Conservation (phyloP, 257 asterid genomes). For the Solanum ossicruentum region DNA sequence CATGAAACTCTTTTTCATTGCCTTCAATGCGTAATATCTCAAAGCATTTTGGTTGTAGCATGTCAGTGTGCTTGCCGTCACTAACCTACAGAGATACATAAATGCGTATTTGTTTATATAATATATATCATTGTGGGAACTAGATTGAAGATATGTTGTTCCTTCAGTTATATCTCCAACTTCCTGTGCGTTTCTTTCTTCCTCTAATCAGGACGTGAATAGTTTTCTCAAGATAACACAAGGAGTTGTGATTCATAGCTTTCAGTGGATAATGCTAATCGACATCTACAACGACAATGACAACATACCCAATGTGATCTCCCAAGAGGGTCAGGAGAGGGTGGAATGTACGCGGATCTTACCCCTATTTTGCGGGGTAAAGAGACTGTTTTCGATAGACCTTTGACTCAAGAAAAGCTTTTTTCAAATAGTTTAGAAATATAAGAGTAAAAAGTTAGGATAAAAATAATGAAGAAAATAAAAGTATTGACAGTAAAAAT, state of each 20-base stretch:
- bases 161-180: background rate
- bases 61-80: background rate
- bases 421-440: too few relatives aligned
- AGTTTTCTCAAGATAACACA: background rate
- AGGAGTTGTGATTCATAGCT: background rate
- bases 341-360: too few relatives aligned
- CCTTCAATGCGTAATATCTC: background rate
- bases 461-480: too few relatives aligned
- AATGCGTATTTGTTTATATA: background rate
- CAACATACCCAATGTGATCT: too few relatives aligned
- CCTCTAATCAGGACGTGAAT: background rate
- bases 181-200: background rate
- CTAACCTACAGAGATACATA: background rate
- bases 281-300: background rate
- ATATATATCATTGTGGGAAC: background rate
- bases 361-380: too few relatives aligned
- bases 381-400: too few relatives aligned
- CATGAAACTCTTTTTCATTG: background rate
- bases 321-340: too few relatives aligned
- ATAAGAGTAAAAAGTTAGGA: too few relatives aligned
- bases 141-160: background rate
- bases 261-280: background rate
- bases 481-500: too few relatives aligned
- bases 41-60: background rate
- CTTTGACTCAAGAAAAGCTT: too few relatives aligned